Percentiles rank a stretch among this genome's conserved stretches.
Conservation (phyloP, 2,329 filamentous ascomycete genomes). For the Aspergillus aculeatinus region DNA sequence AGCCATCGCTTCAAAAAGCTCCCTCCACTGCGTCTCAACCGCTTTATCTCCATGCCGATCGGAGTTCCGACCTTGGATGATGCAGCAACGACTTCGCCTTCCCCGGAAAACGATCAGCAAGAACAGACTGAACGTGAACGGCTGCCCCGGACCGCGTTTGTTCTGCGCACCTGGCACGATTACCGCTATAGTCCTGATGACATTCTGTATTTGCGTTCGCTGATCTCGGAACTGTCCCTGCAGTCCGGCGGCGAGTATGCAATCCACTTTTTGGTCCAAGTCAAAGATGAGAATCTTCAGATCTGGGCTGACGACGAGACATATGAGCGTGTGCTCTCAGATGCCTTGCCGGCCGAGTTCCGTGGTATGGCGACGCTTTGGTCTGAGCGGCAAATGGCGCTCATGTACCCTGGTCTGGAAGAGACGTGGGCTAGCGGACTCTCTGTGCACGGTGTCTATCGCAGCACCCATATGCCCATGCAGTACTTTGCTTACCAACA, state of each 20-base stretch:
- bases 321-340: conserved; percentile 69
- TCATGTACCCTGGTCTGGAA: conserved; percentile 83
- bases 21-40: conserved; percentile 37
- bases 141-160: conserved; percentile 65
- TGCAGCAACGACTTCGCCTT: not conserved
- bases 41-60: conserved; percentile 36
- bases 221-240: conserved; percentile 76
- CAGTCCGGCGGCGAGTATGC: conserved; percentile 78
- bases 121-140: conserved; percentile 22
- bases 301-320: conserved; percentile 78
- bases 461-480: conserved; percentile 89
- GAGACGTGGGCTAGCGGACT: conserved; percentile 71
- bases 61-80: conserved; percentile 25
- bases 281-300: conserved; percentile 73
- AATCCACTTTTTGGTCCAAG: conserved; percentile 80
- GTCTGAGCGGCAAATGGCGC: conserved; percentile 90
- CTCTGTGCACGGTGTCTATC: conserved; percentile 87
- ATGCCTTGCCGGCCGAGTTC: conserved; percentile 76
- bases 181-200: conserved; percentile 77
- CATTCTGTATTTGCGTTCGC: conserved; percentile 75
- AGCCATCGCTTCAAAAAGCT: conserved; percentile 61
- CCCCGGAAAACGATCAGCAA: conserved; percentile 16
- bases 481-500: conserved; percentile 85
- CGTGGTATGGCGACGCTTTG: conserved; percentile 84
- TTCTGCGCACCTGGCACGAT: conserved; percentile 77